Evolutionary conservation across 2,329 filamentous ascomycete genomes (phyloP).

Genomic region (Cladobotryum mycophilum): DNA sequence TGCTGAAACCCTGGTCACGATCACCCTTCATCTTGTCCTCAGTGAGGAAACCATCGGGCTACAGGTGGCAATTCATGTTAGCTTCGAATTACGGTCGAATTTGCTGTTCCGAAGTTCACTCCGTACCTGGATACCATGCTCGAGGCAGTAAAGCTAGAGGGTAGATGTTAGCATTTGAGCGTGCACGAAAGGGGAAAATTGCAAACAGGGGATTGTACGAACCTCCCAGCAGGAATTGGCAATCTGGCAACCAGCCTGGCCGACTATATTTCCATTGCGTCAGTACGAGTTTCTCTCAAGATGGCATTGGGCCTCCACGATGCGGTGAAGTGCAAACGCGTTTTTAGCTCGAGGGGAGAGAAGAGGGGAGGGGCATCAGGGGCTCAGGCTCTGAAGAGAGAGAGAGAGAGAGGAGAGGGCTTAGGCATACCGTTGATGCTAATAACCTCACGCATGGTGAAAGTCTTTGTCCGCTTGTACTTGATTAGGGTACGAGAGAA

Average conservation of each 20-base stretch:
- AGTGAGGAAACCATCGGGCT: constrained; percentile 98
- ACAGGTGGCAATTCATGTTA: constrained; percentile 14
- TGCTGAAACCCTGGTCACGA: constrained; percentile 97
- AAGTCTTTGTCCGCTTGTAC: constrained; percentile 19
- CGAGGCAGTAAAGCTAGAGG: constrained; percentile 93
- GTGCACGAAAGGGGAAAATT: neutral
- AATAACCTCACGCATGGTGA: constrained; percentile 98
- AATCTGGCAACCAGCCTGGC: constrained; percentile 99
- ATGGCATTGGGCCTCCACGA: constrained; percentile 15
- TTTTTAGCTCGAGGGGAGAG: neutral
- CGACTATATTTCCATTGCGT: constrained; percentile 63
- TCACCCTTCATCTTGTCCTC: constrained; percentile 93
- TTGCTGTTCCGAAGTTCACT: constrained; percentile 10
- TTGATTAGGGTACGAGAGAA: constrained; percentile 15
- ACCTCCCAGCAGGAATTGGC: constrained; percentile 99
- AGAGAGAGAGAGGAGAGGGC: constrained; percentile 5
- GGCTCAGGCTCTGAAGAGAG: constrained; percentile 6
- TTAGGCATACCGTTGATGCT: constrained; percentile 84
- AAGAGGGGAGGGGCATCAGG: constrained; percentile 23
- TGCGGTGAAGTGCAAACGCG: constrained; percentile 36
- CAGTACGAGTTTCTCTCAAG: constrained; percentile 34
- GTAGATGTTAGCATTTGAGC: constrained; percentile 19
- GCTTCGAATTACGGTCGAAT: constrained; percentile 2
- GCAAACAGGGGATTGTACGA: constrained; percentile 37
- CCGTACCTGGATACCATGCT: constrained; percentile 95